Percentiles rank a stretch among this genome's conserved stretches.
phyloP scores from a whole-genome alignment of 1,284 basidiomycete species.

The Anthracocystis setariae region DNA sequence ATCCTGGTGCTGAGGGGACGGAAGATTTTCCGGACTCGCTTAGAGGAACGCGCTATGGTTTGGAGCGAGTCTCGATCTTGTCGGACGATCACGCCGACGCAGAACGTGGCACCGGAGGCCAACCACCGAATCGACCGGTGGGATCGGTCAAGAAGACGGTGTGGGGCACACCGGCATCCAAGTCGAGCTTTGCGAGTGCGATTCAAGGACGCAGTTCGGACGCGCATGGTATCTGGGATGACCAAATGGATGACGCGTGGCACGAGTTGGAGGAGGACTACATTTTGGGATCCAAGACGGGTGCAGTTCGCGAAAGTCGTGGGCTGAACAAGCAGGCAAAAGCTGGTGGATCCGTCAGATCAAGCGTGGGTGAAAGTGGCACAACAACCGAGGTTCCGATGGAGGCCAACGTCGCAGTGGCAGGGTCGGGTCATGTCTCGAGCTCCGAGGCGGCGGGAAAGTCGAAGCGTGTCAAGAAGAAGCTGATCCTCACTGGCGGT shows the following conservation, averaged over 20 bases:
- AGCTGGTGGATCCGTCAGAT: neutral
- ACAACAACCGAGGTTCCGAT: neutral
- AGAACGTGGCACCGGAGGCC: conserved; percentile 4
- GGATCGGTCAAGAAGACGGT: conserved; percentile 54
- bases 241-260: conserved; percentile 65
- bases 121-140: conserved; percentile 2
- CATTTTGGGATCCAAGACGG: conserved; percentile 51
- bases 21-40: conserved; percentile 59
- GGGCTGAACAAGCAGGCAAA: conserved; percentile 39
- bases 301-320: conserved; percentile 25
- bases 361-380: conserved; percentile 4
- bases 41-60: conserved; percentile 18
- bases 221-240: conserved; percentile 37
- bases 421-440: neutral
- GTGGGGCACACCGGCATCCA: conserved; percentile 63
- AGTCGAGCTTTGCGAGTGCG: conserved; percentile 43
- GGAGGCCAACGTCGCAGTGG: neutral
- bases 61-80: conserved; percentile 36
- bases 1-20: conserved; percentile 50
- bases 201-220: conserved; percentile 35
- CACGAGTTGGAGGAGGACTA: conserved; percentile 63
- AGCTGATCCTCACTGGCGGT: conserved; percentile 63
- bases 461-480: conserved; percentile 59
- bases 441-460: conserved; percentile 1
- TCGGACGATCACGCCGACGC: conserved; percentile 28